Evolutionary conservation across 768 basidiomycete species (phyloP), one percentile per base, ranked within the genome.

Genomic region (Roridomyces roridus): DNA sequence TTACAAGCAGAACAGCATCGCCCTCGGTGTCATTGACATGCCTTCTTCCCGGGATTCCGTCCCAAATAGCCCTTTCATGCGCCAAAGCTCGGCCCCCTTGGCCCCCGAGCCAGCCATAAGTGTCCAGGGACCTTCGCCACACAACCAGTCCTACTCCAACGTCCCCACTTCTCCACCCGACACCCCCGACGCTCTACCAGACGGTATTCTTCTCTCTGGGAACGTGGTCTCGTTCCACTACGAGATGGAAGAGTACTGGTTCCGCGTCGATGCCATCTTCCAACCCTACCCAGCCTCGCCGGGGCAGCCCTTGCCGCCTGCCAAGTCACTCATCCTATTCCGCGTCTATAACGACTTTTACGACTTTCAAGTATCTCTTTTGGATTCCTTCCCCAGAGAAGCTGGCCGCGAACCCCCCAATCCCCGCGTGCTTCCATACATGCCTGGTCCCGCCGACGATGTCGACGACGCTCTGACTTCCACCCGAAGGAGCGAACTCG

Each of bases 331-430:
- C 53, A 86, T 94, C 62, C 81, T 98, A 40, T 99, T 96, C 77
- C 85, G 97, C 46, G 87, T 92, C 23, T 99, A 99, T 80, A 92
- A 96, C 66, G 96, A 99, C 72, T 99, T 99, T 72, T 98, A 96
- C 75, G 92, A 96, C 66, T 98, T 98, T 73, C 97, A 99, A 68
- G 90, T 97, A 52, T 78, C 84, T 5, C 83, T 99, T 21, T 84
- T 98, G 59, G 85, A 94, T 42, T 80, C 83, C 0, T 98, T 96
- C 73, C 95, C 96, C 7, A 83, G 83, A 41, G 97, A 99, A 75
- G 97, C 94, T 14, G 97, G 97, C 20, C 85, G 92, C 15, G 74
- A 87, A 31, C 77, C 84, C 10, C 80, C 80, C 25, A 77, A 85
- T 59, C 80, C 80, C 9, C 83, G 97, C 31, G 89, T 96, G 46